Base-by-base conservation (phyloP, 768 basidiomycete genomes). In the Podaxis rugospora region DNA sequence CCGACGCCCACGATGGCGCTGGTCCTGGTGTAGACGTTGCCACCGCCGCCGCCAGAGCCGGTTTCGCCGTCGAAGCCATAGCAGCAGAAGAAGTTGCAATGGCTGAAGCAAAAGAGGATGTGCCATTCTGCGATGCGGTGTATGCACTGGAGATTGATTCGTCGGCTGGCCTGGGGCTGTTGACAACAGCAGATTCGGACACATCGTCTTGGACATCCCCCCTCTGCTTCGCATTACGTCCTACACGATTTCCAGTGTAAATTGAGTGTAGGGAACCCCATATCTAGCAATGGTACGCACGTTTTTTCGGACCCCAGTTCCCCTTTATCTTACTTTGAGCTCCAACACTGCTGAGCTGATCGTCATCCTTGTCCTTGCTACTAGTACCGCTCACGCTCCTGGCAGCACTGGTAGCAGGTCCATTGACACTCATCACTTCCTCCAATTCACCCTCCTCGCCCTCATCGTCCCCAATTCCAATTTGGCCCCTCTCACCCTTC, bases 271-370 rank as follows among this genome's bases (percentile, higher is more conserved):
- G 18, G 0, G 42, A n/a, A 44, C 4, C 27, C 1, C 16, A 44
- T 5, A n/a, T 44, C 9, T n/a, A 44, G 28, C 42, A 6, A 13
- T 16, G 18, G 1, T 7, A 21, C 36, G 25, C 52, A 59, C 58
- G 21, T 50, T 35, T 59, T 39, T 16, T 42, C 9, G 58, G 58
- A n/a, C 58, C 58, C 58, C 58, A 59, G 44, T 59, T 25, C 4
- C 58, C 58, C 18, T 32, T 59, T n/a, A 32, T 32, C 28, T 32
- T 32, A 32, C 32, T 42, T 3, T 27, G n/a, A 14, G 28, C 36
- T 32, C 28, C 28, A 32, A 32, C 28, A 18, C 16, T 21, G 28
- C 23, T 10, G 3, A 21, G 7, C 11, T 9, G 2, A 13, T 23
- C 3, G 3, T 2, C 23, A 5, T 42, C 54, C 5, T 9, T 10